phyloP scores from a whole-genome alignment of 768 basidiomycete genomes.

The Tricholoma saponaceum region DNA sequence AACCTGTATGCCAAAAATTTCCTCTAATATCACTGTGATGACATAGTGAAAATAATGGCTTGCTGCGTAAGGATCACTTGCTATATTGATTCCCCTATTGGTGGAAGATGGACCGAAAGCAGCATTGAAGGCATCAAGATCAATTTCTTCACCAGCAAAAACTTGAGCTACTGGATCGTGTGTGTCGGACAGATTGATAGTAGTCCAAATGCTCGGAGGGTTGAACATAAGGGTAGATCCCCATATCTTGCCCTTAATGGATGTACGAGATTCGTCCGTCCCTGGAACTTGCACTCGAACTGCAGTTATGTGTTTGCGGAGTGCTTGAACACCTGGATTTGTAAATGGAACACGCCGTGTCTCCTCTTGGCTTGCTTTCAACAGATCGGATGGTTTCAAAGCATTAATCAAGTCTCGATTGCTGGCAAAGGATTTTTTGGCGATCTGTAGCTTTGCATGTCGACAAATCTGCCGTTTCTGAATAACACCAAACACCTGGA shows the following conservation, averaged over 20 bases:
- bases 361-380: conserved; percentile 33
- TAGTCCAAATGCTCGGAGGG: conserved; percentile 38
- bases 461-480: conserved; percentile 24
- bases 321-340: conserved; percentile 20
- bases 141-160: conserved; percentile 36
- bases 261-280: conserved; percentile 25
- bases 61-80: conserved; percentile 35
- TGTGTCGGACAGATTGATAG: conserved; percentile 36
- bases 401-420: conserved; percentile 16
- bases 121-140: conserved; percentile 33
- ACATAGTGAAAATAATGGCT: conserved; percentile 37
- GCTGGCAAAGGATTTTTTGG: conserved; percentile 1
- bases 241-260: conserved; percentile 30
- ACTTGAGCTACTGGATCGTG: conserved; percentile 44
- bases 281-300: conserved; percentile 22
- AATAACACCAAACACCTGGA: conserved; percentile 25
- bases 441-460: conserved; percentile 26
- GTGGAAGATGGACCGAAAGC: conserved; percentile 19
- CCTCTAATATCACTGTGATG: too few relatives aligned
- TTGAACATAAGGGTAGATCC: conserved; percentile 21
- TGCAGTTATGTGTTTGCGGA: conserved; percentile 23
- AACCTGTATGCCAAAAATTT: too few relatives aligned
- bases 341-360: conserved; percentile 9
- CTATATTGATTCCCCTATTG: conserved; percentile 22
- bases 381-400: conserved; percentile 25